Percentiles rank a stretch among this genome's conserved stretches.
Conservation (phyloP, 2,329 filamentous ascomycete genomes). For the Cercospora sp. region DNA sequence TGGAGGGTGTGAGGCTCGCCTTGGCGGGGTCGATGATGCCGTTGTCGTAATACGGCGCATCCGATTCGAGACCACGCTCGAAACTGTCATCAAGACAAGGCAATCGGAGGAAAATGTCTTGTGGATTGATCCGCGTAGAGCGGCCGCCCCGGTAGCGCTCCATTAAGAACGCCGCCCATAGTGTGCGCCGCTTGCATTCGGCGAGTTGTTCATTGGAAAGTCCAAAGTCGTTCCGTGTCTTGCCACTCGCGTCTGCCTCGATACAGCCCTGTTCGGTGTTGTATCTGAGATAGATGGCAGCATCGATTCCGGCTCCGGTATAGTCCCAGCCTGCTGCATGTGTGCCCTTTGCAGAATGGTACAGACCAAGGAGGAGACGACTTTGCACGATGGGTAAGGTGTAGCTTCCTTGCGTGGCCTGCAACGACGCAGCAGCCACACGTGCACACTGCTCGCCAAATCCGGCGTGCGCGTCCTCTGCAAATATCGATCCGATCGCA, state of each 20-base stretch:
- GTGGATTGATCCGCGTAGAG: constrained; percentile 58
- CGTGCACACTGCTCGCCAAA: constrained; percentile 51
- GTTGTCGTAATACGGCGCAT: constrained; percentile 62
- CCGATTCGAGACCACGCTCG: constrained; percentile 59
- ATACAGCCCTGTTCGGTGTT: constrained; percentile 59
- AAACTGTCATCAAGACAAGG: constrained; percentile 63
- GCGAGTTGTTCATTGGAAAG: constrained; percentile 48
- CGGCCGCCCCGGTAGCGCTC: constrained; percentile 61
- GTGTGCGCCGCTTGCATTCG: constrained; percentile 68
- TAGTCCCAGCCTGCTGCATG: constrained; percentile 63
- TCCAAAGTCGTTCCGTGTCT: constrained; percentile 28
- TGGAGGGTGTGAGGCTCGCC: constrained; percentile 40
- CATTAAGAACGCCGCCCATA: constrained; percentile 70
- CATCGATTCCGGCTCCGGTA: constrained; percentile 61
- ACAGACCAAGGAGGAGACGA: constrained; percentile 65
- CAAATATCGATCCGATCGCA: constrained; percentile 59
- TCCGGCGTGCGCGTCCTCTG: constrained; percentile 46
- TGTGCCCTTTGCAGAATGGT: constrained; percentile 64
- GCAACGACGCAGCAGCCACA: constrained; percentile 60
- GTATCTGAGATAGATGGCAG: constrained; percentile 55
- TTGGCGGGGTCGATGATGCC: constrained; percentile 45
- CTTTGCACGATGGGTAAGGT: constrained; percentile 67
- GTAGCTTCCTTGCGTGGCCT: constrained; percentile 53
- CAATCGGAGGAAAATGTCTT: constrained; percentile 67
- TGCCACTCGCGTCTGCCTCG: constrained; percentile 19